These are phyloP conservation scores for Tuctoria greenei DNA, from an alignment of 176 grass and related monocot genomes.

Conservation along the genomic window DNA sequence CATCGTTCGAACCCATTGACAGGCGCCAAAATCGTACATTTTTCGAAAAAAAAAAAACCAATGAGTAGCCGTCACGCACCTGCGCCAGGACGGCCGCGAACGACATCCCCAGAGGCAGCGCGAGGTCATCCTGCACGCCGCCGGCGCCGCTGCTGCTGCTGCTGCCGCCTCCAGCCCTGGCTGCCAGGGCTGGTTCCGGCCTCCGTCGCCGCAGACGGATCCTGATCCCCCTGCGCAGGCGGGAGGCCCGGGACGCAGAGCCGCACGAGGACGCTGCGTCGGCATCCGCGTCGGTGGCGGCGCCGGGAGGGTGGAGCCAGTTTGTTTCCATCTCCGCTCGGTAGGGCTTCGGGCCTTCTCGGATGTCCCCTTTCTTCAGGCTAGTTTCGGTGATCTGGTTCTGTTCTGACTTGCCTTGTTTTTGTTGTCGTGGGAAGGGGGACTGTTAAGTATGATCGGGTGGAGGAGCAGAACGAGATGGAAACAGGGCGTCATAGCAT, in stretches of 20 bases:
- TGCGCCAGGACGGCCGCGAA: conserved; percentile 77
- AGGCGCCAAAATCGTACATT: conserved; percentile 3
- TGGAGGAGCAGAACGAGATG: neutral
- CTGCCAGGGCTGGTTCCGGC: neutral
- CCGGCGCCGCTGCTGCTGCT: neutral
- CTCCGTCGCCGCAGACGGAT: conserved; percentile 32
- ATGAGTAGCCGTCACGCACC: conserved; percentile 36
- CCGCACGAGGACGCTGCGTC: conserved; percentile 28
- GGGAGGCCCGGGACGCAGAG: neutral
- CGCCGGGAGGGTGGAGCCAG: neutral
- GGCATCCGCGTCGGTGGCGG: neutral
- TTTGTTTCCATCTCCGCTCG: conserved; percentile 25
- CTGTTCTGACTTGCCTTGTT: neutral
- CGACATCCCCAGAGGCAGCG: conserved; percentile 84
- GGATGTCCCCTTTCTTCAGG: conserved; percentile 14
- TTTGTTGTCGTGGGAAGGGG: neutral
- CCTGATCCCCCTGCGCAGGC: conserved; percentile 29
- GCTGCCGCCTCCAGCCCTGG: neutral
- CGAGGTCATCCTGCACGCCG: conserved; percentile 54
- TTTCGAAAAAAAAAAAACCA: neutral
- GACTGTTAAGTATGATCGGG: neutral
- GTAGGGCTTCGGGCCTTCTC: conserved; percentile 9
- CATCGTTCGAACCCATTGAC: neutral
- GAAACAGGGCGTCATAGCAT: neutral
- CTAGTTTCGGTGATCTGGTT: neutral